phyloP scores from a whole-genome alignment of 1,284 basidiomycete genomes.

The Ganoderma boninense region DNA sequence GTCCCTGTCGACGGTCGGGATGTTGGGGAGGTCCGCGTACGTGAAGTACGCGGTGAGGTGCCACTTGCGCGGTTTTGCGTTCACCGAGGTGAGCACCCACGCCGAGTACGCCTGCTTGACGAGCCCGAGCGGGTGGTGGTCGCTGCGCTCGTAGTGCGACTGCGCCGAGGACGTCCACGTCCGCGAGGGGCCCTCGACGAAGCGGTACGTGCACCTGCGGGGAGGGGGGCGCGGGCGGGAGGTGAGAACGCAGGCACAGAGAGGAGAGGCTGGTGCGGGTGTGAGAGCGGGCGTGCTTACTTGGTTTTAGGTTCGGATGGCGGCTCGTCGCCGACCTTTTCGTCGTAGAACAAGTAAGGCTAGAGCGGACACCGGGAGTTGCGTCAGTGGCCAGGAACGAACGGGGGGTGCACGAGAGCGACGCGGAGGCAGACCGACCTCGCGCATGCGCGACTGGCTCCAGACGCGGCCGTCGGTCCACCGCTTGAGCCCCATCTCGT shows the following conservation, averaged over 20 bases:
- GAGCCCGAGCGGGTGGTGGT: slow-evolving; percentile 59
- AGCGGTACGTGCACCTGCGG: slow-evolving; percentile 54
- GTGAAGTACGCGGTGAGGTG: slow-evolving; percentile 72
- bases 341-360: slow-evolving; percentile 76
- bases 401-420: slow-evolving; percentile 12
- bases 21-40: slow-evolving; percentile 63
- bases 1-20: slow-evolving; percentile 67
- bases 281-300: slow-evolving; percentile 42
- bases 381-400: slow-evolving; percentile 24
- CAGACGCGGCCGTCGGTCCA: slow-evolving; percentile 74
- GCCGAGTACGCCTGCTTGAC: slow-evolving; percentile 74
- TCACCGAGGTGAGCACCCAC: slow-evolving; percentile 57
- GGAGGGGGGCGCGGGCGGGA: slow-evolving; percentile 7
- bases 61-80: slow-evolving; percentile 63
- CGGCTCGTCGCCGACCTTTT: slow-evolving; percentile 58
- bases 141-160: slow-evolving; percentile 65
- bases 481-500: slow-evolving; percentile 65
- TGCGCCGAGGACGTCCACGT: slow-evolving; percentile 61
- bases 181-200: slow-evolving; percentile 63
- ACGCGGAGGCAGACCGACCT: slow-evolving; percentile 53
- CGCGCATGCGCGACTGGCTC: slow-evolving; percentile 72
- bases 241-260: slow-evolving; percentile 29
- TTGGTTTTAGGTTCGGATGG: slow-evolving; percentile 46
- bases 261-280: slow-evolving; percentile 8
- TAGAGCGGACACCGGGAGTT: slow-evolving; percentile 34